Evolutionary conservation across 2,329 filamentous ascomycete genomes (phyloP), one percentile per base, ranked within the genome.

Genomic region (Hypomyces perniciosus): DNA sequence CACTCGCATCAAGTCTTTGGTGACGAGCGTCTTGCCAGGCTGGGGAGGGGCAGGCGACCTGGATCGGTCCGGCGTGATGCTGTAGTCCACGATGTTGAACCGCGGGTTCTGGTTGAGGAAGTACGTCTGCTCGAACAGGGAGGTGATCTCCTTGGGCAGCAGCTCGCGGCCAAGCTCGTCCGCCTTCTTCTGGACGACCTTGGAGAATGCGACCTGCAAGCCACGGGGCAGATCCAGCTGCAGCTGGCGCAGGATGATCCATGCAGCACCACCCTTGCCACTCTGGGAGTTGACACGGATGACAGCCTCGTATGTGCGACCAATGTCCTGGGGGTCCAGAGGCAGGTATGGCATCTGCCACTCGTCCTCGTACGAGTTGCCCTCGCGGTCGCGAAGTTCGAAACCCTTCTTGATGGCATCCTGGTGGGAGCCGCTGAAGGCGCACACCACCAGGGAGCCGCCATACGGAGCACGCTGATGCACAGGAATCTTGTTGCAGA

Each of bases 261-360:
- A 97, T 46, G 92, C 91, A 54, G 89, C 85, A 61, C 93, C 93
- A 55, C 92, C 92, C 74, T 99, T 97, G 58, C 92, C 92, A 61
- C 84, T 89, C 68, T 97, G 92, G 13, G 89, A 95, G 76, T 97
- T 99, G 79, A 97, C 92, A 54, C 92, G 88, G 66, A 97, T 97
- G 65, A 97, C 87, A 53, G 92, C 92, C 72, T 97, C 91, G 79
- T 97, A 97, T n/a, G 85, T 96, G 52, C 92, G 84, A 46, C 92
- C 92, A 57, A 97, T 96, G 64, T 97, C 92, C 63, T 87, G 79
- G 5, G 92, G 92, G 64, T 97, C 92, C 61, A 97, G 80, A 9
- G 92, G 92, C 44, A 97, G 84, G 66, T 97, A 97, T 0, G 92
- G 92, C 37, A 96, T 79, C 60, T 88, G 75, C 92, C 92, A 97